These are phyloP conservation scores for Teratosphaeria destructans DNA, from an alignment of 2,329 filamentous ascomycete genomes.

Conservation along the genomic window DNA sequence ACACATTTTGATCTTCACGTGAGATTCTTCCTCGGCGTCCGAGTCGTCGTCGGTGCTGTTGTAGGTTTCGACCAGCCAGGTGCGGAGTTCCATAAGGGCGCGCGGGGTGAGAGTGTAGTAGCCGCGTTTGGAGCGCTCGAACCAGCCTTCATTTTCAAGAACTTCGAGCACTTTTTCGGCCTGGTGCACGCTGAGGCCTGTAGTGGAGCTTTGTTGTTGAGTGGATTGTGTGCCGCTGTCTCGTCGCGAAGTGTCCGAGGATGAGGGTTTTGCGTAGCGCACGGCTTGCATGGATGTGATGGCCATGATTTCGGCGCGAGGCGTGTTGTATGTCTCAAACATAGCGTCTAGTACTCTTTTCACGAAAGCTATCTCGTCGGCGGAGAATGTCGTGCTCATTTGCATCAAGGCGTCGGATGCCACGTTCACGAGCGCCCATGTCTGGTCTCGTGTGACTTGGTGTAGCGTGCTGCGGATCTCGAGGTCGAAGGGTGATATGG, in stretches of 20 bases:
- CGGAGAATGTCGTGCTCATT: slow-evolving; percentile 66
- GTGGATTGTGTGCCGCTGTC: slow-evolving; percentile 10
- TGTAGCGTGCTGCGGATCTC: slow-evolving; percentile 70
- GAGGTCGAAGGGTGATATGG: slow-evolving; percentile 70
- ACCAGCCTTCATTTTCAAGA: slow-evolving; percentile 72
- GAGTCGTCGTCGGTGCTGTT: slow-evolving; percentile 56
- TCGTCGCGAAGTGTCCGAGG: neutral
- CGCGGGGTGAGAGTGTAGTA: slow-evolving; percentile 71
- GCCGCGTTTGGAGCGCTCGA: slow-evolving; percentile 59
- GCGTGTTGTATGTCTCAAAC: slow-evolving; percentile 80
- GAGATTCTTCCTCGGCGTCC: slow-evolving; percentile 30
- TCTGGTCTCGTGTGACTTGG: slow-evolving; percentile 51
- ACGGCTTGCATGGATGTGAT: slow-evolving; percentile 69
- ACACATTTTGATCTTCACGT: slow-evolving; percentile 74
- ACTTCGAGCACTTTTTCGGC: slow-evolving; percentile 61
- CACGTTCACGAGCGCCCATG: slow-evolving; percentile 81
- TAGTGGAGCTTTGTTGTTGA: slow-evolving; percentile 9
- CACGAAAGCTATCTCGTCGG: slow-evolving; percentile 83
- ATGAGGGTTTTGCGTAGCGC: slow-evolving; percentile 47
- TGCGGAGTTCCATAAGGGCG: slow-evolving; percentile 71
- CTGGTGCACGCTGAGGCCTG: slow-evolving; percentile 60
- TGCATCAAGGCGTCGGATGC: slow-evolving; percentile 78
- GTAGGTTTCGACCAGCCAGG: slow-evolving; percentile 80
- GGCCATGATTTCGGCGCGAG: slow-evolving; percentile 71
- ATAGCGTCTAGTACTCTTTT: slow-evolving; percentile 82